phyloP scores from a whole-genome alignment of 1,139 yeast species.

The Pichia sp. region DNA sequence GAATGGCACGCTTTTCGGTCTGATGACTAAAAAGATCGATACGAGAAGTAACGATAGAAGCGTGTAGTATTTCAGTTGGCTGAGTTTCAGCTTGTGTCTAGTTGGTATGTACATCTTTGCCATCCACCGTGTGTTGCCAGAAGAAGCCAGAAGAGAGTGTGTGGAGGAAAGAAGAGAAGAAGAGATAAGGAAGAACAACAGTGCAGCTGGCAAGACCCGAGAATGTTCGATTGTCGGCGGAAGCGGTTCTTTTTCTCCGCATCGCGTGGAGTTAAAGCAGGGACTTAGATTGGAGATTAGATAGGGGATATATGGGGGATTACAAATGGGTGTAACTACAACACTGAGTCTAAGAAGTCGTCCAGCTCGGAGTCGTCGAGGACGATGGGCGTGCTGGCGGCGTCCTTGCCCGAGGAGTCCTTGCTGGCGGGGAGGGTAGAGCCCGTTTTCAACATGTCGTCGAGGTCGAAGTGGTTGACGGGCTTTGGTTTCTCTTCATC shows the following conservation, averaged over 20 bases:
- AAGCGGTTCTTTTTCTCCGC: too few species aligned
- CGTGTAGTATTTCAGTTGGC: neutral
- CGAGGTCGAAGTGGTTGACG: constrained; percentile 7
- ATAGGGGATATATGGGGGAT: too few species aligned
- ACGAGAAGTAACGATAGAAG: neutral
- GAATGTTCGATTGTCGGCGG: too few species aligned
- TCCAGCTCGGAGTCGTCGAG: constrained; percentile 9
- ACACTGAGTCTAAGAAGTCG: constrained; percentile 13
- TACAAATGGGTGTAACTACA: too few species aligned
- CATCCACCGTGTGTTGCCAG: too few species aligned
- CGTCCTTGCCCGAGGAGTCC: neutral
- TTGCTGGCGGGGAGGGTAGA: neutral
- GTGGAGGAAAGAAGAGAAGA: too few species aligned
- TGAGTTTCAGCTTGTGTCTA: constrained; percentile 1
- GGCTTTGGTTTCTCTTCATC: neutral
- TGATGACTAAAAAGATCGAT: neutral
- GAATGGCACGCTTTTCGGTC: constrained; percentile 8
- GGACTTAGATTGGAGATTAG: too few species aligned
- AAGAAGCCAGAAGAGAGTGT: too few species aligned
- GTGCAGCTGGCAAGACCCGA: too few species aligned
- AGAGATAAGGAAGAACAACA: too few species aligned
- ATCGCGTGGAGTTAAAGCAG: too few species aligned
- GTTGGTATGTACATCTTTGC: too few species aligned
- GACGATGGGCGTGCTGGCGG: neutral
- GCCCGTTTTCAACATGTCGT: neutral